A percentile compares a stretch with the other conserved stretches of the same genome.
Evolutionary conservation across 1,139 yeast genomes (phyloP).

Genomic region (Geotrichum citri-aurantii): DNA sequence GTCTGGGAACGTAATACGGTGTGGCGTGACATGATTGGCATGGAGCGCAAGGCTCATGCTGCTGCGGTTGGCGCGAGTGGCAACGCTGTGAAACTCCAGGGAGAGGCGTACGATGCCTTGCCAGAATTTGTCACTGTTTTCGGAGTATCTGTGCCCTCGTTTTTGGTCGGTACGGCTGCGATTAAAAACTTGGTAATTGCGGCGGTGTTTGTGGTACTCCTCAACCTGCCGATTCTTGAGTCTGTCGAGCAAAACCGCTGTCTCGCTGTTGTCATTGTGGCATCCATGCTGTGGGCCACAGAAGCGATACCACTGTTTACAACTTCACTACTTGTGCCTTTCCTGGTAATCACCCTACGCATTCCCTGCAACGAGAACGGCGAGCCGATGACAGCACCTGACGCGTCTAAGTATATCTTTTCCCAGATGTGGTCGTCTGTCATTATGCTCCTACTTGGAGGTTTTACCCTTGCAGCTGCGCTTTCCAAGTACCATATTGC

Average conservation of each 20-base stretch:
- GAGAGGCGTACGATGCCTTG: slow-evolving; percentile 12
- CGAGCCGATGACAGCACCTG: slow-evolving; percentile 50
- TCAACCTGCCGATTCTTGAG: slow-evolving; percentile 47
- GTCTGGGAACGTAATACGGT: slow-evolving; percentile 97
- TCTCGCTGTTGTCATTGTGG: slow-evolving; percentile 70
- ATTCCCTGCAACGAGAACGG: slow-evolving; percentile 56
- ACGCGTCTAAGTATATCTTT: slow-evolving; percentile 70
- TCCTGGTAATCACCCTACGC: slow-evolving; percentile 65
- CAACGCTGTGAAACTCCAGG: slow-evolving; percentile 19
- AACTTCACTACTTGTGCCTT: slow-evolving; percentile 76
- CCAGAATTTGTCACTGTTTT: slow-evolving; percentile 21
- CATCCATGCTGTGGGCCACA: slow-evolving; percentile 88
- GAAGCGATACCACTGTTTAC: slow-evolving; percentile 86
- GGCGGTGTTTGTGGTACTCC: slow-evolving; percentile 46
- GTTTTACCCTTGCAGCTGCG: slow-evolving; percentile 92
- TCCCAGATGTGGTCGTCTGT: slow-evolving; percentile 94
- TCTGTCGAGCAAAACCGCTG: slow-evolving; percentile 67
- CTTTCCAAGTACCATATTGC: slow-evolving; percentile 86
- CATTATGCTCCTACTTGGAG: slow-evolving; percentile 81
- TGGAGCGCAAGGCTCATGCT: slow-evolving; percentile 67
- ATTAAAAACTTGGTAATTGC: slow-evolving; percentile 36
- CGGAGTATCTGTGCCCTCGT: slow-evolving; percentile 23
- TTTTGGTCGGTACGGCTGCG: slow-evolving; percentile 22
- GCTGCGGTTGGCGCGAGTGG: slow-evolving; percentile 37
- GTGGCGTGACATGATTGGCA: slow-evolving; percentile 92